These are phyloP conservation scores for Trametes polyzona DNA, from an alignment of 1,284 basidiomycete species.

Conservation along the genomic window DNA sequence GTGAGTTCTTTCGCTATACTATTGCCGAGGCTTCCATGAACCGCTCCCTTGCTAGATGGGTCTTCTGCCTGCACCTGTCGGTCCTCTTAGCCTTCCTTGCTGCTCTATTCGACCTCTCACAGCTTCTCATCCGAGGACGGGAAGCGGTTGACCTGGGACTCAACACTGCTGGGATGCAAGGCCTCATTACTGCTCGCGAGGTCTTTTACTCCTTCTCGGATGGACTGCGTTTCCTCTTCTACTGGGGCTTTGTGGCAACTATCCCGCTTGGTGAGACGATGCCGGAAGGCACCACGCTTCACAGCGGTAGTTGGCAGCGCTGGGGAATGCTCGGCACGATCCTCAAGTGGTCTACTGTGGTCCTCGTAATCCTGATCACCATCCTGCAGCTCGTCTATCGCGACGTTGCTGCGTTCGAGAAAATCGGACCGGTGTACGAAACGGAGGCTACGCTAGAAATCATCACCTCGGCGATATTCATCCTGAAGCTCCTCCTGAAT, in stretches of 20 bases:
- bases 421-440: constrained; percentile 57
- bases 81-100: constrained; percentile 62
- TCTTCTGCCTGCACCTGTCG: constrained; percentile 59
- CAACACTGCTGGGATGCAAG: constrained; percentile 35
- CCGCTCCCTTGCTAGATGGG: constrained; percentile 41
- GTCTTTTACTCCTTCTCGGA: constrained; percentile 59
- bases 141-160: constrained; percentile 30
- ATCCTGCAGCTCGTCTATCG: constrained; percentile 71
- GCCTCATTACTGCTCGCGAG: constrained; percentile 59
- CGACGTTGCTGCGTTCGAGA: constrained; percentile 44
- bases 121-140: constrained; percentile 50
- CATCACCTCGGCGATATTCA: constrained; percentile 57
- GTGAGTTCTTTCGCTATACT: constrained; percentile 45
- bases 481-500: constrained; percentile 67
- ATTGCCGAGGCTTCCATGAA: background rate
- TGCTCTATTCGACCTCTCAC: constrained; percentile 67
- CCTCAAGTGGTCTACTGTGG: constrained; percentile 55
- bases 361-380: constrained; percentile 48
- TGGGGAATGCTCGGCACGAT: constrained; percentile 61
- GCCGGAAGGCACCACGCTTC: constrained; percentile 34
- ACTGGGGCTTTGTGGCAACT: constrained; percentile 66
- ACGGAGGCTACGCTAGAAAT: constrained; percentile 62
- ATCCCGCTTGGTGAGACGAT: constrained; percentile 51
- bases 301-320: constrained; percentile 65
- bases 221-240: constrained; percentile 65